phyloP scores from a whole-genome alignment of 2,329 filamentous ascomycete species.

The Xylariomycetidae sp. region DNA sequence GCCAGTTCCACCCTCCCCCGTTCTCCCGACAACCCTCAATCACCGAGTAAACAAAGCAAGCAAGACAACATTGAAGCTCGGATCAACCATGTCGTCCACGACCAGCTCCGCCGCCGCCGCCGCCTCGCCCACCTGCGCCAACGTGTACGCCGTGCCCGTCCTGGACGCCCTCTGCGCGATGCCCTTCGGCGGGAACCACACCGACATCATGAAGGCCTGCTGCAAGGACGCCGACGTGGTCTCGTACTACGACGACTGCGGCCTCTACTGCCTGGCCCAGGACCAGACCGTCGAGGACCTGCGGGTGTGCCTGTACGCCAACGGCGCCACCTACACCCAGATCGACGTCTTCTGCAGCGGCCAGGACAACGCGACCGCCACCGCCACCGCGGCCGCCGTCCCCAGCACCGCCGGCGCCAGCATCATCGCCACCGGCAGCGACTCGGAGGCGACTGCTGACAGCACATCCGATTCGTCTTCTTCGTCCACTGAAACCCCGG shows the following conservation, averaged over 20 bases:
- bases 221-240: slow-evolving; percentile 39
- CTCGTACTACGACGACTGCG: slow-evolving; percentile 43
- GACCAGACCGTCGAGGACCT: slow-evolving; percentile 32
- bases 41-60: too few relatives aligned
- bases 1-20: too few relatives aligned
- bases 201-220: slow-evolving; percentile 39
- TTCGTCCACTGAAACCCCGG: slow-evolving; percentile 9
- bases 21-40: too few relatives aligned
- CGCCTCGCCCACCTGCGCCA: slow-evolving; percentile 18
- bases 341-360: slow-evolving; percentile 43
- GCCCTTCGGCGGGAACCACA: slow-evolving; percentile 33
- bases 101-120: background rate
- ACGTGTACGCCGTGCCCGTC: slow-evolving; percentile 38
- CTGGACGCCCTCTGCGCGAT: slow-evolving; percentile 41
- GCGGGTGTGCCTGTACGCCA: slow-evolving; percentile 32
- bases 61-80: too few relatives aligned
- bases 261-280: slow-evolving; percentile 44
- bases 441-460: slow-evolving; percentile 4
- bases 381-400: slow-evolving; percentile 26
- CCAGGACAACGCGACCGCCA: slow-evolving; percentile 32
- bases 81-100: background rate
- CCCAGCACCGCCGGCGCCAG: slow-evolving; percentile 27
- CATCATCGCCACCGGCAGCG: slow-evolving; percentile 18
- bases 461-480: slow-evolving; percentile 7
- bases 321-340: slow-evolving; percentile 31